Base-by-base conservation (phyloP, 176 grass and related monocot species). In the Neostapfia colusana region DNA sequence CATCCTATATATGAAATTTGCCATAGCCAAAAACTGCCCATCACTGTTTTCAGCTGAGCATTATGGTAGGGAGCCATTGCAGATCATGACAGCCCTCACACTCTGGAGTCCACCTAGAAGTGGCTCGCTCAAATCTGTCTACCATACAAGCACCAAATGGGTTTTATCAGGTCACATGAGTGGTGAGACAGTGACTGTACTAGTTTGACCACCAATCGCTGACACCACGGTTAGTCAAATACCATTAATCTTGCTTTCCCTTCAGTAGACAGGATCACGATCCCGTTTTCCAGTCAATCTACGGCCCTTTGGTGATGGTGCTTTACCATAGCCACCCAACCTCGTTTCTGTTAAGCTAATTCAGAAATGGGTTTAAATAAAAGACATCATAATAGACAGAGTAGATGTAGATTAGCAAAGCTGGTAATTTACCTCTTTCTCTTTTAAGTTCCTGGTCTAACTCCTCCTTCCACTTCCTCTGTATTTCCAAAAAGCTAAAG, bases 391-490 rank as follows among this genome's bases (percentile, higher is more conserved):
- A 11, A 20, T 57, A 57, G 8, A 3, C 1, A 59, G n/a, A n/a
- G n/a, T n/a, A n/a, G 15, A 72, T 58, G 40, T 39, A 73, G 34
- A 44, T 67, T 16, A 36, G 17, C 1, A 14, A 16, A 12, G 50
- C 6, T 31, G 46, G 25, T 41, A n/a, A 51, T 60, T 75, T 91
- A 97, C 94, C 90, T 89, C 93, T 91, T 57, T 87, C 74, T 56
- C 75, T 89, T 81, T 93, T 89, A 51, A 97, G 90, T 74, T 97
- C 94, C 79, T 87, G 90, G 67, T 85, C 75, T 48, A 97, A 78
- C 65, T 97, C 94, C 81, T 97, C 90, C 62, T 91, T 91, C 94
- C 94, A 97, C 76, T 89, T 93, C 65, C 61, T 86, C 35, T 79
- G 73, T 43, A 64, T 89, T 35, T 91, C 88, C 0, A 81, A 87